phyloP scores from a whole-genome alignment of 2,329 filamentous ascomycete genomes.

The Apiospora pterosperma region DNA sequence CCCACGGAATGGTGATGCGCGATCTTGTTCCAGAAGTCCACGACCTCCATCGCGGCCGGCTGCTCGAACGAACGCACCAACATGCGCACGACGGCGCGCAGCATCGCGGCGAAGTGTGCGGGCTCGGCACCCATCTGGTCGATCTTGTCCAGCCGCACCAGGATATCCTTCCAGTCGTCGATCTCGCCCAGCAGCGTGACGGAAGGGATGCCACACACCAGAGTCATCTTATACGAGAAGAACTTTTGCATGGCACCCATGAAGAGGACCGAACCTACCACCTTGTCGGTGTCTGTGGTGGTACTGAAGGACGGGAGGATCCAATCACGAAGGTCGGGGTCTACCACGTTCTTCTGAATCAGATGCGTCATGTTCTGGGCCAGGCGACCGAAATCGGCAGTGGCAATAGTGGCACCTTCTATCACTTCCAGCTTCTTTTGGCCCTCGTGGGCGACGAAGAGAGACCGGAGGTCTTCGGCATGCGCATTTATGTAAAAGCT shows the following conservation, averaged over 20 bases:
- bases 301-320: constrained; percentile 45
- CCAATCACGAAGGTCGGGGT: constrained; percentile 35
- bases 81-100: constrained; percentile 22
- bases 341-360: constrained; percentile 8
- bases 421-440: constrained; percentile 27
- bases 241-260: too few relatives aligned
- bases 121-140: constrained; percentile 27
- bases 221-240: background rate
- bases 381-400: constrained; percentile 12
- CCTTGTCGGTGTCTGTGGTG: too few relatives aligned
- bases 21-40: constrained; percentile 23
- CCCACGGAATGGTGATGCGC: constrained; percentile 4
- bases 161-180: constrained; percentile 38
- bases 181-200: constrained; percentile 47
- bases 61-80: constrained; percentile 26
- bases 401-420: background rate
- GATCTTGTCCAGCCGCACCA: constrained; percentile 33
- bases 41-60: constrained; percentile 14
- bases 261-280: too few relatives aligned
- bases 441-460: constrained; percentile 38
- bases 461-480: constrained; percentile 36
- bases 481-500: constrained; percentile 43
- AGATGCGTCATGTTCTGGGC: constrained; percentile 19
- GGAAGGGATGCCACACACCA: constrained; percentile 45
- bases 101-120: constrained; percentile 10